These are phyloP conservation scores for Leccinum uliginosum DNA, from an alignment of 768 basidiomycete species.

Conservation along the genomic window DNA sequence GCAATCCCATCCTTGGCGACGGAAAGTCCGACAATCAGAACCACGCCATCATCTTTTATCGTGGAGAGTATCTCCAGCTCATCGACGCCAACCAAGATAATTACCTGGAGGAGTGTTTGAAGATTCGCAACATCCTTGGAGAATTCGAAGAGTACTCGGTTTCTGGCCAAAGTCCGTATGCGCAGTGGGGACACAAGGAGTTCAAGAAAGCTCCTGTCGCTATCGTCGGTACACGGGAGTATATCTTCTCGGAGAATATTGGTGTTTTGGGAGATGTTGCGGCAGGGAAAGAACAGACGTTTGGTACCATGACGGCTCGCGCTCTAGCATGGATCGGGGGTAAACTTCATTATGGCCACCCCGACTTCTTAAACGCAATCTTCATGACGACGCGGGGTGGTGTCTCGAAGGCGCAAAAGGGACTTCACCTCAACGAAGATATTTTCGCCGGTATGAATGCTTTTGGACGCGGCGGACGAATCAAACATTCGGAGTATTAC, in stretches of 20 bases:
- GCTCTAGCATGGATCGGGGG: constrained; percentile 96
- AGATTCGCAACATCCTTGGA: constrained; percentile 95
- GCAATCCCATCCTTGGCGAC: constrained; percentile 98
- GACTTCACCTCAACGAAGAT: constrained; percentile 97
- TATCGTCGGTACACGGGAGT: constrained; percentile 97
- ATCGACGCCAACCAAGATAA: constrained; percentile 99
- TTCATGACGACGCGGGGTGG: constrained; percentile 99
- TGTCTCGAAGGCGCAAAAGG: constrained; percentile 99
- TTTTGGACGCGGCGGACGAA: constrained; percentile 94
- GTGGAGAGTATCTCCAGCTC: constrained; percentile 97
- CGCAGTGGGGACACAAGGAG: constrained; percentile 93
- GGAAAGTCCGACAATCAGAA: constrained; percentile 99
- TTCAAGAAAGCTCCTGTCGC: constrained; percentile 89
- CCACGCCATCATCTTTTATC: constrained; percentile 98
- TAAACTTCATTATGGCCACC: constrained; percentile 98
- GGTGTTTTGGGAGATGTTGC: constrained; percentile 99
- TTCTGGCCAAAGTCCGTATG: constrained; percentile 92
- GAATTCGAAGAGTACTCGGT: constrained; percentile 95
- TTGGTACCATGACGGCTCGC: constrained; percentile 96
- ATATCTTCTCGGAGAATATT: constrained; percentile 99
- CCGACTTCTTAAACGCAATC: constrained; percentile 96
- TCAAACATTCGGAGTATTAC: constrained; percentile 99
- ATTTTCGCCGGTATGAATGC: constrained; percentile 99
- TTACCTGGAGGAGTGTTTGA: constrained; percentile 97
- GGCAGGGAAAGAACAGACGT: constrained; percentile 99